These are phyloP conservation scores for Stenocarpella maydis DNA, from an alignment of 2,329 filamentous ascomycete species.

Conservation along the genomic window DNA sequence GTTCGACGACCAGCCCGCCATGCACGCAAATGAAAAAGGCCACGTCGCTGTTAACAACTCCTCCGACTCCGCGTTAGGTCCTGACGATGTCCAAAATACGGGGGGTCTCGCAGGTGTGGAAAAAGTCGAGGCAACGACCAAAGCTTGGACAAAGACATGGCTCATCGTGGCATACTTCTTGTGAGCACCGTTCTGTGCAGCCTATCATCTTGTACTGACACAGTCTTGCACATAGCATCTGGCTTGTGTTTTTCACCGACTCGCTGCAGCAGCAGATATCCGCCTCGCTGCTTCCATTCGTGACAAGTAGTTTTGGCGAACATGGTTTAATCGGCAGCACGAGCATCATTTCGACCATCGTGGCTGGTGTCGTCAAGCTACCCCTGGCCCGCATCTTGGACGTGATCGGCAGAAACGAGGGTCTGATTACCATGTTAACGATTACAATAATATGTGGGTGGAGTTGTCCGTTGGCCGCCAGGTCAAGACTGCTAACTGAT, in stretches of 20 bases:
- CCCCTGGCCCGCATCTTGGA: conserved; percentile 26
- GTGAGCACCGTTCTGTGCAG: conserved; percentile 42
- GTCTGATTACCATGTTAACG: conserved; percentile 13
- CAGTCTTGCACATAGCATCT: background rate
- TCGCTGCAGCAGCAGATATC: conserved; percentile 30
- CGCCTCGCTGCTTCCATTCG: conserved; percentile 6
- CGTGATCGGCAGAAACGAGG: conserved; percentile 18
- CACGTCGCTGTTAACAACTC: background rate
- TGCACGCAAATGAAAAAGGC: background rate
- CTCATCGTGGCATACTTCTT: conserved; percentile 53
- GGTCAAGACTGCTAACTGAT: background rate
- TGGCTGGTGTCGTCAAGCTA: conserved; percentile 20
- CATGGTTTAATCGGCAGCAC: conserved; percentile 25
- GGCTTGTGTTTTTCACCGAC: conserved; percentile 26
- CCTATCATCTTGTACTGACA: background rate
- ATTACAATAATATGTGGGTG: conserved; percentile 15
- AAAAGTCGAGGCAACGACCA: conserved; percentile 57
- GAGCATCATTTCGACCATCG: conserved; percentile 24
- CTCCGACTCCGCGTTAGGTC: background rate
- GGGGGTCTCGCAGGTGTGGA: conserved; percentile 54
- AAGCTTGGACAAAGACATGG: conserved; percentile 51
- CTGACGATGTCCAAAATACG: conserved; percentile 4
- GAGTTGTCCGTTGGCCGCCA: accelerated
- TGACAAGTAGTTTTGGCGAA: conserved; percentile 17
- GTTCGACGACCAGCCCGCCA: background rate